Base-by-base conservation (phyloP, 305 asterid species). In the Solanum hybrid region DNA sequence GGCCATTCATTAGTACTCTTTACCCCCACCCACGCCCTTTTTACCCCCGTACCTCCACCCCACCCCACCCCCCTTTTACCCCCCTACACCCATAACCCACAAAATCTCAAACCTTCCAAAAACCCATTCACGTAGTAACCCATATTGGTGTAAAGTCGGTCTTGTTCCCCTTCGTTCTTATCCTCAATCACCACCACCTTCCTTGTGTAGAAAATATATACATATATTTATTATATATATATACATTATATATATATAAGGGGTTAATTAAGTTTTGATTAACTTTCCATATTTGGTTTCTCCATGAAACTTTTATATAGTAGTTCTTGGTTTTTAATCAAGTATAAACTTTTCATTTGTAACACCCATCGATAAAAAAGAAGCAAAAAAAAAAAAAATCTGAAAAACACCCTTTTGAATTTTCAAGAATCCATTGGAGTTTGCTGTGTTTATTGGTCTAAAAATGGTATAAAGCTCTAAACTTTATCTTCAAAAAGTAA, bases 141-240 rank as follows among this genome's bases (percentile, higher is more conserved):
- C 89, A 80, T 90, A 89, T 92, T 86, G 89, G 89, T 72, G 76
- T 85, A 85, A 92, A 92, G 96, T 95, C 95, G 95, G 96, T 93
- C 95, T 37, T 57, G 73, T 33, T 31, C 89, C 89, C 89, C 24
- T 91, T 89, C 91, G 93, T 94, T 93, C 97, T 95, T 95, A 95
- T 95, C 97, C 95, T 83, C 20, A 79, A 51, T 83, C 83, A 79
- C 89, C 86, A 75, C 89, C 90, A 76, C 88, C 91, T 91, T 90
- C 93, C 90, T 88, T 41, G 41, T 37, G 39, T 84, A 29, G 17
- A 84, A 84, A 84, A 78, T 14, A 76, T 76, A 31, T 76, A 76
- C 4, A 38, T 17, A 7, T 57, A 57, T 57, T 29, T 76, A 31
- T 76, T 29, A 72, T 9, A 61, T 15, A 7, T 39, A 72, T 13